Base-by-base conservation (phyloP, 768 basidiomycete species). In the Galerina marginata region DNA sequence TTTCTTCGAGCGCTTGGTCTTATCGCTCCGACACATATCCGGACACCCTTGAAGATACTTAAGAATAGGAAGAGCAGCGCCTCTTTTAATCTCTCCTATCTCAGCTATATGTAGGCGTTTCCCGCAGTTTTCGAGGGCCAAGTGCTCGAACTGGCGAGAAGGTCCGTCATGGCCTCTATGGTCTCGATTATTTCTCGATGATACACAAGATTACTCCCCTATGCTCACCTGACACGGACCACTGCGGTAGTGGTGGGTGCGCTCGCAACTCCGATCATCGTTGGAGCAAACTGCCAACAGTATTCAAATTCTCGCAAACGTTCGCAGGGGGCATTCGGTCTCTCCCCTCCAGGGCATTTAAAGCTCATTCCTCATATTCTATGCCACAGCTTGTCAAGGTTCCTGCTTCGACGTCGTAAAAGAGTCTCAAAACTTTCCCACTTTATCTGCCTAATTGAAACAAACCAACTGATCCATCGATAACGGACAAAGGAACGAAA, bases 1-100 rank as follows among this genome's bases (percentile, higher is more conserved):
- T 38, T 29, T 11, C 43, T 52, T 36, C 37, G 58, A 38, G 58
- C 58, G 58, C 52, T 48, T 59, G 58, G 38, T 26, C 15, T 40
- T 16, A 53, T 59, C 58, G 39, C 6, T 12, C 29, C 25, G 54
- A 57, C n/a, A 48, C 56, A 36, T 23, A 48, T 26, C 29, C 43
- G 49, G 45, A 11, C 14, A 39, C 29, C 10, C 26, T 42, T 33
- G 7, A 33, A 7, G 6, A 20, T 11, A 54, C 26, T 42, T 33
- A 33, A 33, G 29, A 6, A 20, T 11, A 54, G 38, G 11, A 25
- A 43, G 33, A 33, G 26, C 40, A 44, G 53, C 42, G 42, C 42
- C 53, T 44, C 42, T 20, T 39, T 38, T 23, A 53, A 53, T 9
- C 5, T 26, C 33, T 25, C 53, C 23, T n/a, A 54, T 26, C 39